phyloP scores from a whole-genome alignment of 768 basidiomycete genomes.

The Pisolithus microcarpus region DNA sequence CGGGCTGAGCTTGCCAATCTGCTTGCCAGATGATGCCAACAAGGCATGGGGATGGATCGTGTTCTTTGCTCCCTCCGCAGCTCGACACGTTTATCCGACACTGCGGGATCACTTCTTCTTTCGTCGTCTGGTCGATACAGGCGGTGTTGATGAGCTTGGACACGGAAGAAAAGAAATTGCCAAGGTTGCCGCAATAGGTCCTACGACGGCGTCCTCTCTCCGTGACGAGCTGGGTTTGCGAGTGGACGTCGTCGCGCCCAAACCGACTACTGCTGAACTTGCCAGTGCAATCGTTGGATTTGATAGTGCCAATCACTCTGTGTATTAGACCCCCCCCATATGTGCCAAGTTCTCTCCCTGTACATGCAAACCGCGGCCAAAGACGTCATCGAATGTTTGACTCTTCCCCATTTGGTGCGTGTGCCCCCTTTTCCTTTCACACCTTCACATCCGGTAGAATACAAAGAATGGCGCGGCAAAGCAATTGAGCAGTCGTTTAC shows the following conservation, averaged over 20 bases:
- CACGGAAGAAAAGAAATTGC: constrained; percentile 10
- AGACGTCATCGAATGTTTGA: background rate
- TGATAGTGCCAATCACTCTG: constrained; percentile 6
- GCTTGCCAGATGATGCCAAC: background rate
- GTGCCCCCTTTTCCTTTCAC: constrained; percentile 1
- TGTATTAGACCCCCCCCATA: no score
- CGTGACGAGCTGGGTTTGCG: constrained; percentile 35
- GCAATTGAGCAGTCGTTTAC: background rate
- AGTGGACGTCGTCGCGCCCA: constrained; percentile 50
- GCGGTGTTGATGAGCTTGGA: no score
- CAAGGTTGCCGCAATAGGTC: constrained; percentile 58
- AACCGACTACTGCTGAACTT: constrained; percentile 52
- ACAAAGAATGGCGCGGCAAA: background rate
- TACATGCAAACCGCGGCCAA: background rate
- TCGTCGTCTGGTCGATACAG: constrained; percentile 5
- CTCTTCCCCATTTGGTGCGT: background rate
- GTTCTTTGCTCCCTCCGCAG: constrained; percentile 70
- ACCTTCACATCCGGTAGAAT: constrained; percentile 1
- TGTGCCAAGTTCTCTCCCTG: background rate
- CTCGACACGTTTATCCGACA: constrained; percentile 47
- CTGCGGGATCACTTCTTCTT: constrained; percentile 41
- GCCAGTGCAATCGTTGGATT: constrained; percentile 21
- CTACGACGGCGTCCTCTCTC: constrained; percentile 53
- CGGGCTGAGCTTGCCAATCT: no score
- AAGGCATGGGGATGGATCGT: constrained; percentile 56